Evolutionary conservation across 768 basidiomycete genomes (phyloP), one percentile per base, ranked within the genome.

Genomic region (Collybia mongolica): DNA sequence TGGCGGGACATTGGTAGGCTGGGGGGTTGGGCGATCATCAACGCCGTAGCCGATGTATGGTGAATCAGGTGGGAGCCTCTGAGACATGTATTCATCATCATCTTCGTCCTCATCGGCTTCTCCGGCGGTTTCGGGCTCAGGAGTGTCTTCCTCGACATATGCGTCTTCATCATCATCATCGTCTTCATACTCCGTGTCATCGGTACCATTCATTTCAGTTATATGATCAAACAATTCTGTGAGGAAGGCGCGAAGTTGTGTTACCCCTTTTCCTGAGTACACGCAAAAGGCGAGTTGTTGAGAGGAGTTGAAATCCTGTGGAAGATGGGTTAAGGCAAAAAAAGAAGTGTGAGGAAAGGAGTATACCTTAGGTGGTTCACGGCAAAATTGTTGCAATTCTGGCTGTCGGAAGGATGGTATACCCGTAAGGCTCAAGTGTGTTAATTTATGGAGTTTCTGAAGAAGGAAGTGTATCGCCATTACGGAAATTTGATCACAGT

Each of bases 361-460:
- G 37, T 3, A 83, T 59, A 96, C 94, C 61, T 81, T 74, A 12
- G 97, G 97, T 18, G 93, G 88, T 35, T 84, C 78, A 35, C 96
- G 81, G 67, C 97, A 97, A 63, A 92, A 98, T 55, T 82, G 79
- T 65, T 98, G 94, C 49, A 97, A 66, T 57, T 94, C 93, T 24
- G 79, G 74, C 59, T 88, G 81, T 44, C 87, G 82, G 73, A 99
- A 98, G 5, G 93, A 84, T 7, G 86, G 86, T 26, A 99, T 89
- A n/a, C 95, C 97, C n/a, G 97, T 98, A 54, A 99, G 70, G 67
- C 93, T 96, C 41, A 99, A 78, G 72, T 99, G 97, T 1, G 93
- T 97, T 24, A 99, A 74, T 58, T 90, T 90, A 62, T 84, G 84
- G n/a, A 98, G 77, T 61, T 88, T 86, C 62, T 89, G 85, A 38